Conservation (phyloP, 805 yeast genomes). For the Saccharomycopsis guyanensis region DNA sequence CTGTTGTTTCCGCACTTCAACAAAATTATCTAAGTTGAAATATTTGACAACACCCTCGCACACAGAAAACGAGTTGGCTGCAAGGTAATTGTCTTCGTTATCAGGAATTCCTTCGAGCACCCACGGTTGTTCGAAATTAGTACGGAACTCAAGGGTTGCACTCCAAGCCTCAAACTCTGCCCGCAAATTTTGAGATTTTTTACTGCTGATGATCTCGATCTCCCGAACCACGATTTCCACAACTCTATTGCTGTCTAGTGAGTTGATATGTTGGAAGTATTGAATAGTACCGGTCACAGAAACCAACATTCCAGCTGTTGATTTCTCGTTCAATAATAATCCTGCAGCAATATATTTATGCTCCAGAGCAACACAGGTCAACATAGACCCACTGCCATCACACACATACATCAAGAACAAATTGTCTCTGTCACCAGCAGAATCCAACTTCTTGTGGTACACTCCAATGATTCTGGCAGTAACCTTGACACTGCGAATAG, state of each 20-base stretch:
- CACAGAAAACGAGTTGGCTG: neutral
- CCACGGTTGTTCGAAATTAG: constrained; percentile 10
- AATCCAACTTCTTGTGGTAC: neutral
- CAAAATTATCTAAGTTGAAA: neutral
- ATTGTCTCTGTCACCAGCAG: neutral
- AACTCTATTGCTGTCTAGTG: neutral
- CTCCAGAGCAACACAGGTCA: constrained; percentile 11
- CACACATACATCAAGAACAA: constrained; percentile 8
- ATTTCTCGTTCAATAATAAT: neutral
- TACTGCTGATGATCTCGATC: constrained; percentile 7
- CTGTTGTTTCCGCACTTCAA: neutral
- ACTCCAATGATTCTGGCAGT: constrained; percentile 16
- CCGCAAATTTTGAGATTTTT: constrained; percentile 1
- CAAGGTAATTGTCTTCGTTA: neutral
- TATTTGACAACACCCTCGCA: neutral
- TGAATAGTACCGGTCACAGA: constrained; percentile 9
- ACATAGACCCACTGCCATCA: constrained; percentile 13
- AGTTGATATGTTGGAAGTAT: neutral
- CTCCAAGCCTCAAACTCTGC: constrained; percentile 12
- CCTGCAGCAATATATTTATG: constrained; percentile 15
- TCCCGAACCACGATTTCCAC: constrained; percentile 7
- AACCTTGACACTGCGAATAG: constrained; percentile 9
- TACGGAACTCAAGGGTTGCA: constrained; percentile 8
- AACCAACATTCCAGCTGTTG: constrained; percentile 7
- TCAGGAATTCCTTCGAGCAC: neutral